phyloP scores from a whole-genome alignment of 495 filamentous ascomycete species.

The Neurospora sp. region DNA sequence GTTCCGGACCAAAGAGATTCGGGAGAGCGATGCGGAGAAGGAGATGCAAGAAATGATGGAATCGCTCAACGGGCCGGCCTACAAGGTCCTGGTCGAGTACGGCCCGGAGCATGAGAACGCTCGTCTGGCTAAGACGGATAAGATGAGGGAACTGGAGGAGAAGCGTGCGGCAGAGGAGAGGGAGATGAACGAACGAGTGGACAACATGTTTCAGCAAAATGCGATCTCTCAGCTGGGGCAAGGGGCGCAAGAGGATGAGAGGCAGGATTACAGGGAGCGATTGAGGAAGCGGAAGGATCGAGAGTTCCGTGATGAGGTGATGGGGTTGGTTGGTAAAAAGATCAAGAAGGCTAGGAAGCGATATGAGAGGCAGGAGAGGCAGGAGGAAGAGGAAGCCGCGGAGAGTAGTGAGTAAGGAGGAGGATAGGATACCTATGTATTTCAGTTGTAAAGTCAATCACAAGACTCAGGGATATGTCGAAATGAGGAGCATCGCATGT shows the following conservation, averaged over 20 bases:
- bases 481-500: neutral
- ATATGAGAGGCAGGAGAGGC: neutral
- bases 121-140: neutral
- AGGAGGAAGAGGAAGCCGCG: neutral
- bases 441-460: too few relatives aligned
- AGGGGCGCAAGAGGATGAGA: neutral
- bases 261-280: neutral
- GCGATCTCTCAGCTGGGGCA: neutral
- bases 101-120: neutral
- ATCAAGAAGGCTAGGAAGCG: neutral
- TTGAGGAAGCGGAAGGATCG: neutral
- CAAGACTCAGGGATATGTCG: neutral
- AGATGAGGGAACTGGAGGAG: neutral
- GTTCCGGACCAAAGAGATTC: neutral
- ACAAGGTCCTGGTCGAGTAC: neutral
- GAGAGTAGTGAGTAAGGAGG: neutral
- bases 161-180: neutral
- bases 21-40: neutral
- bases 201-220: neutral
- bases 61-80: neutral
- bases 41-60: neutral
- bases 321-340: neutral
- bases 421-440: neutral
- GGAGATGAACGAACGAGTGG: neutral
- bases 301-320: neutral